These are phyloP conservation scores for Hypoxylon rickii DNA, from an alignment of 495 filamentous ascomycete species.

Conservation along the genomic window DNA sequence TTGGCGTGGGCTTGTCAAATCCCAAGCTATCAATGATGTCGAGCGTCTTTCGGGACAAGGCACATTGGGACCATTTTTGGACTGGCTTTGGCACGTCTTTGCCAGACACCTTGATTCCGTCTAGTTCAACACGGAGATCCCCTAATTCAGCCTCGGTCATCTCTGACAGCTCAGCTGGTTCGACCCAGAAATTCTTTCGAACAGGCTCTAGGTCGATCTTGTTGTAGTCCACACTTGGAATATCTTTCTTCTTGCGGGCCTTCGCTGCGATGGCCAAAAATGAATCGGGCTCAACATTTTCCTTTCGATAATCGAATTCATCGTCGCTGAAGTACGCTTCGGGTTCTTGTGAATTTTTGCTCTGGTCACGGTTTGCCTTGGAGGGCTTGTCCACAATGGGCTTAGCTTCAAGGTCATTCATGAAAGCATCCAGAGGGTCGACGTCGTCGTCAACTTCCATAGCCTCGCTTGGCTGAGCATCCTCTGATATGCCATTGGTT, in stretches of 20 bases:
- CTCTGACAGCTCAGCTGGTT: slow-evolving; percentile 79
- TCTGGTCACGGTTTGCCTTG: slow-evolving; percentile 32
- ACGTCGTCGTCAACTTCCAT: slow-evolving; percentile 65
- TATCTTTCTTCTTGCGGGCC: slow-evolving; percentile 91
- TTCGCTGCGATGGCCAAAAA: slow-evolving; percentile 87
- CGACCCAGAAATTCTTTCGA: slow-evolving; percentile 91
- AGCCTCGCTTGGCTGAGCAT: slow-evolving; percentile 39
- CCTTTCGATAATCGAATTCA: slow-evolving; percentile 73
- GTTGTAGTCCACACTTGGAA: slow-evolving; percentile 80
- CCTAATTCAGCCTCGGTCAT: slow-evolving; percentile 87
- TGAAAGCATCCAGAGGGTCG: slow-evolving; percentile 95
- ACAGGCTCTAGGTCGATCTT: slow-evolving; percentile 86
- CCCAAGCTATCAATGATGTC: slow-evolving; percentile 82
- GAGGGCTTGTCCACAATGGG: slow-evolving; percentile 34
- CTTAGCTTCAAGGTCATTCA: slow-evolving; percentile 71
- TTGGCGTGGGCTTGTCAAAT: slow-evolving; percentile 88
- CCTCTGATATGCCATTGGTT: slow-evolving; percentile 27
- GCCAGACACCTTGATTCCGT: slow-evolving; percentile 90
- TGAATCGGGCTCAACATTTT: slow-evolving; percentile 75
- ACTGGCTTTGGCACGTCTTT: slow-evolving; percentile 90
- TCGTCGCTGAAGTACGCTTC: slow-evolving; percentile 87
- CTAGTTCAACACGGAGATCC: slow-evolving; percentile 81
- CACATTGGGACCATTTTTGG: slow-evolving; percentile 95
- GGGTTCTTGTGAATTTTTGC: slow-evolving; percentile 60
- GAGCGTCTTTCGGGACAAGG: slow-evolving; percentile 82